phyloP scores from a whole-genome alignment of 495 filamentous ascomycete species.

The Tuber aestivum region DNA sequence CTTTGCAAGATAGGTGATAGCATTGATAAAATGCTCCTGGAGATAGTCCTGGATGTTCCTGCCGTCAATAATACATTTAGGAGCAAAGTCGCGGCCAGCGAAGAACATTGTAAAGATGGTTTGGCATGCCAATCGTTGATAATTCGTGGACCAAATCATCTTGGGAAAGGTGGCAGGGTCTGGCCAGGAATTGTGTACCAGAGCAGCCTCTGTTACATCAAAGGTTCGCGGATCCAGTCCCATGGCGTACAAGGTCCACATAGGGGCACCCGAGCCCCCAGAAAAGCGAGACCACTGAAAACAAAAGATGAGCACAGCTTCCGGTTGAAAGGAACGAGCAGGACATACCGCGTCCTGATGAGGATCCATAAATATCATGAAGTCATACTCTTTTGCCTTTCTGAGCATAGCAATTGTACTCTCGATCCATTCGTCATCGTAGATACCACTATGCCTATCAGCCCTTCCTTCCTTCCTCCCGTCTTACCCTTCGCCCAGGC shows the following conservation, averaged over 20 bases:
- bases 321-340: background rate
- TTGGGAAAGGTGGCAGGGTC: constrained; percentile 83
- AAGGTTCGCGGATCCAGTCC: constrained; percentile 82
- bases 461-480: background rate
- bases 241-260: constrained; percentile 95
- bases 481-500: background rate
- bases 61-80: constrained; percentile 90
- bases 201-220: constrained; percentile 77
- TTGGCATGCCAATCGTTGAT: constrained; percentile 65
- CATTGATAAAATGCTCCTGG: constrained; percentile 76
- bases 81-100: constrained; percentile 84
- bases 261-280: constrained; percentile 89
- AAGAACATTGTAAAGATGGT: constrained; percentile 71
- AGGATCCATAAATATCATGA: constrained; percentile 95
- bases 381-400: constrained; percentile 79
- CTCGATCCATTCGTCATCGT: constrained; percentile 89
- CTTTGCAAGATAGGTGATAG: constrained; percentile 70
- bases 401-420: constrained; percentile 81
- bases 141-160: constrained; percentile 99
- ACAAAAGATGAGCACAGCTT: constrained; percentile 15
- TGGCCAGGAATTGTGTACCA: constrained; percentile 93
- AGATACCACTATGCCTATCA: constrained; percentile 53
- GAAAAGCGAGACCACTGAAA: constrained; percentile 83
- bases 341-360: constrained; percentile 71
- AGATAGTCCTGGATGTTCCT: constrained; percentile 95